Percentiles rank a stretch among this genome's conserved stretches.
These are phyloP conservation scores for Amanita rubescens DNA, from an alignment of 768 basidiomycete genomes.

Conservation along the genomic window DNA sequence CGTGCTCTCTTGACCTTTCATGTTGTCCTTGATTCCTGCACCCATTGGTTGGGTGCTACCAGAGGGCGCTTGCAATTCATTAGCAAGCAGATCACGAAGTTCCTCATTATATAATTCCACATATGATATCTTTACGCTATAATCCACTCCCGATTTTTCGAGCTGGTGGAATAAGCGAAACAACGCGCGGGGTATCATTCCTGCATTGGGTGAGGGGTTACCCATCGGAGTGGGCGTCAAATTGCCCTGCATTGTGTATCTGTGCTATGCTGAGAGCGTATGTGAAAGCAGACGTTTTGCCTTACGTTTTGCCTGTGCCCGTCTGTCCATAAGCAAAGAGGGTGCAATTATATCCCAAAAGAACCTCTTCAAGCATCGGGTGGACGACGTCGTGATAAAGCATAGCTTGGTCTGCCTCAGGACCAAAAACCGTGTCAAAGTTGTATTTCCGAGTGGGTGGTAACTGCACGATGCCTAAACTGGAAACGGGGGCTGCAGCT, in stretches of 20 bases:
- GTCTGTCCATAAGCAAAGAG: slow-evolving; percentile 98
- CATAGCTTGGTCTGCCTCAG: slow-evolving; percentile 92
- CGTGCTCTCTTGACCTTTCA: slow-evolving; percentile 34
- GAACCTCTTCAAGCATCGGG: slow-evolving; percentile 90
- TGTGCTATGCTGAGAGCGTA: slow-evolving; percentile 17
- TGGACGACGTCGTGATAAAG: slow-evolving; percentile 91
- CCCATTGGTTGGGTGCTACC: slow-evolving; percentile 77
- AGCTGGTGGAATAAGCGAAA: slow-evolving; percentile 88
- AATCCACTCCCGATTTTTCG: slow-evolving; percentile 71
- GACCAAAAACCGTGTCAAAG: slow-evolving; percentile 94
- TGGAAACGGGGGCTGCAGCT: slow-evolving; percentile 59
- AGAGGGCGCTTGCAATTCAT: slow-evolving; percentile 64
- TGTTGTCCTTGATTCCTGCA: slow-evolving; percentile 45
- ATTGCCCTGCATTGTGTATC: slow-evolving; percentile 98
- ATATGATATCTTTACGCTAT: slow-evolving; percentile 88
- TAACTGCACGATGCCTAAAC: slow-evolving; percentile 65
- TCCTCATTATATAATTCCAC: slow-evolving; percentile 99
- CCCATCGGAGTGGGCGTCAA: slow-evolving; percentile 75
- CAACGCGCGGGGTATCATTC: slow-evolving; percentile 92
- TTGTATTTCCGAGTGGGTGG: slow-evolving; percentile 82
- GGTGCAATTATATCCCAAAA: slow-evolving; percentile 94
- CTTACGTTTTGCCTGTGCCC: slow-evolving; percentile 97
- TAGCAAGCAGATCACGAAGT: slow-evolving; percentile 83
- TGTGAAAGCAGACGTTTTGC: slow-evolving; percentile 9
- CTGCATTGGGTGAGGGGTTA: slow-evolving; percentile 82